Conservation (phyloP, 2,329 filamentous ascomycete species). For the Sclerotinia sclerotiorum region DNA sequence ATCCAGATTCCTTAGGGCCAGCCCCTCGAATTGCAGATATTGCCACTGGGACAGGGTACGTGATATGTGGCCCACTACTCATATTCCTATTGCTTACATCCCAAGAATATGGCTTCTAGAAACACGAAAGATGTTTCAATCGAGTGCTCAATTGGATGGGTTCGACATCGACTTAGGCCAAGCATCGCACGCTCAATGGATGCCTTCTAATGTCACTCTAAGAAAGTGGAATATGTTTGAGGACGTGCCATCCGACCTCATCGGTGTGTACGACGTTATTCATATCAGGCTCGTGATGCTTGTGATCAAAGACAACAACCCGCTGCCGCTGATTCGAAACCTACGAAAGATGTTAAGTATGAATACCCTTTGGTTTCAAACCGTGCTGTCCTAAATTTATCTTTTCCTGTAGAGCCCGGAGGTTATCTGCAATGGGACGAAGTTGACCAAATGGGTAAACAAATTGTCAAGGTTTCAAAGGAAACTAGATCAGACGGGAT, state of each 20-base stretch:
- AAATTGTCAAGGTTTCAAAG: too few species aligned
- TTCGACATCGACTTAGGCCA: neutral
- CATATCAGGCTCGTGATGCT: neutral
- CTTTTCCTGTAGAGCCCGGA: neutral
- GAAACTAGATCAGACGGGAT: too few species aligned
- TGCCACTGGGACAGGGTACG: neutral
- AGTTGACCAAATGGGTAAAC: too few species aligned
- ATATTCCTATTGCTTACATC: neutral
- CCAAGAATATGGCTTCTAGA: neutral
- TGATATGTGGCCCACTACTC: neutral
- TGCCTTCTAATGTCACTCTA: neutral
- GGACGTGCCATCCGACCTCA: neutral
- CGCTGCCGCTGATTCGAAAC: neutral
- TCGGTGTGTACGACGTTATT: neutral
- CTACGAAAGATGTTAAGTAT: neutral
- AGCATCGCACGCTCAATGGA: neutral
- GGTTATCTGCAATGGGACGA: neutral
- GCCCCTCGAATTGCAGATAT: neutral
- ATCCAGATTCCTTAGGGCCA: neutral
- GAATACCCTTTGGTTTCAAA: neutral
- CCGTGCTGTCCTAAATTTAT: too few species aligned
- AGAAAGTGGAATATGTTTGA: neutral
- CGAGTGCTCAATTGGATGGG: neutral
- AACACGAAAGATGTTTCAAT: too few species aligned
- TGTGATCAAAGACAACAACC: too few species aligned